These are phyloP conservation scores for Anaeramoeba ignava DNA, from an alignment of 78 protist species.

Conservation along the genomic window DNA sequence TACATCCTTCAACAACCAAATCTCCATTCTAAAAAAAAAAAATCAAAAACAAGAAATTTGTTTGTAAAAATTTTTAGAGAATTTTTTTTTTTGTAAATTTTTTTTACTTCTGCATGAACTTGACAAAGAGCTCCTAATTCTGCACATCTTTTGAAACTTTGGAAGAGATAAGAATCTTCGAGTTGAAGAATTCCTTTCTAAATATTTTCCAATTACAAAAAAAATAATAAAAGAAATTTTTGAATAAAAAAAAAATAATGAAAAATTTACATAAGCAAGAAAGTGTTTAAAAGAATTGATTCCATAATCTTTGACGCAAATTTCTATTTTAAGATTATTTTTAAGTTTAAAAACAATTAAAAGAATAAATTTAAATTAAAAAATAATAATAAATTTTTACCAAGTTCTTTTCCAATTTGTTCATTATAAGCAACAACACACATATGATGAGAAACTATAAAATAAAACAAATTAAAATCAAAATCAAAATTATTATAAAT, in stretches of 20 bases:
- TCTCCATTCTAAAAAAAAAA: not conserved
- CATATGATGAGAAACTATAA: not conserved
- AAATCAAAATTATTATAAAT: not conserved
- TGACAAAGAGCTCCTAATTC: slow-evolving; percentile 65
- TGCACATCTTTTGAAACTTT: slow-evolving; percentile 44
- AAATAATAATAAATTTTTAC: not conserved
- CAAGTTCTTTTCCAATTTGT: not conserved
- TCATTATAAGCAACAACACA: not conserved
- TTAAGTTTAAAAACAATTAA: not conserved
- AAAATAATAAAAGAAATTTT: no score
- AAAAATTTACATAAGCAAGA: slow-evolving; percentile 1
- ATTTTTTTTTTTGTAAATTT: not conserved
- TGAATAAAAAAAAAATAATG: no score
- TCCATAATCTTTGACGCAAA: not conserved
- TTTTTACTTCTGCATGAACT: slow-evolving; percentile 48
- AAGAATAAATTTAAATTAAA: not conserved
- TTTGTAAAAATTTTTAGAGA: not conserved
- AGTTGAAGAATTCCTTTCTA: slow-evolving; percentile 53
- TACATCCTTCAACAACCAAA: not conserved
- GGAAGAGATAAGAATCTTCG: slow-evolving; percentile 49
- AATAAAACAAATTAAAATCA: not conserved
- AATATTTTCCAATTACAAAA: no score
- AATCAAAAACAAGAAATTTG: not conserved
- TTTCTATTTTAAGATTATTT: not conserved
- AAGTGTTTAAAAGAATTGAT: not conserved